Base-by-base conservation (phyloP, 345 rosid genomes). In the Brassica cretica region DNA sequence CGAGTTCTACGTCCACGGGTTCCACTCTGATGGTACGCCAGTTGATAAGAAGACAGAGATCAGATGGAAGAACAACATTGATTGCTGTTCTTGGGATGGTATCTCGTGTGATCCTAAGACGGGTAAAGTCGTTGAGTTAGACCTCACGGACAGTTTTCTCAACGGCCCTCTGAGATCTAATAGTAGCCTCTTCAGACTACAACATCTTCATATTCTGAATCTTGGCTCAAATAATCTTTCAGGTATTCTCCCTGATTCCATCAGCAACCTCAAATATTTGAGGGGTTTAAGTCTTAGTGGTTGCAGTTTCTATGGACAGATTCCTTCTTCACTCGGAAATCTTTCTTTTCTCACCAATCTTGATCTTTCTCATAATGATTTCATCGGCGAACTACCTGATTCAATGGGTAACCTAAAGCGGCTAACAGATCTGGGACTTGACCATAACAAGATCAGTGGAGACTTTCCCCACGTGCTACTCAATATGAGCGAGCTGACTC, bases 341-440 rank as follows among this genome's bases (percentile, higher is more conserved):
- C 82, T 85, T 82, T 53, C 21, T 15, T 15, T 15, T 53, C 59
- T 53, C 41, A 16, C 32, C 0, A 0, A 0, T 5, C 70, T 84
- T 55, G 6, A 61, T 2, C 66, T 85, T 11, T 82, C 87, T 8
- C 0, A 10, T 58, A 86, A 84, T 49, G 19, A n/a, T 10, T 83
- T 88, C 49, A 35, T 8, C 0, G 84, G 89, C 18, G 37, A 51
- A 0, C 16, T 6, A 62, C 76, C 66, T 0, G 35, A 21, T 70
- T 64, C 65, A 6, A 14, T 49, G 12, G 70, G 70, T 0, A 32
- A 24, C 8, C 5, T 69, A 3, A 70, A 46, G 53, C 0, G 0
- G 2, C 61, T 68, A 1, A 33, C 37, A 18, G 15, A 41, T 4
- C 63, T 76, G 24, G 2, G 19, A 3, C 16, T 60, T 64, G 2